Percentiles rank a stretch among this genome's conserved stretches.
Conservation (phyloP, 345 rosid species). For the Brassica cretica region DNA sequence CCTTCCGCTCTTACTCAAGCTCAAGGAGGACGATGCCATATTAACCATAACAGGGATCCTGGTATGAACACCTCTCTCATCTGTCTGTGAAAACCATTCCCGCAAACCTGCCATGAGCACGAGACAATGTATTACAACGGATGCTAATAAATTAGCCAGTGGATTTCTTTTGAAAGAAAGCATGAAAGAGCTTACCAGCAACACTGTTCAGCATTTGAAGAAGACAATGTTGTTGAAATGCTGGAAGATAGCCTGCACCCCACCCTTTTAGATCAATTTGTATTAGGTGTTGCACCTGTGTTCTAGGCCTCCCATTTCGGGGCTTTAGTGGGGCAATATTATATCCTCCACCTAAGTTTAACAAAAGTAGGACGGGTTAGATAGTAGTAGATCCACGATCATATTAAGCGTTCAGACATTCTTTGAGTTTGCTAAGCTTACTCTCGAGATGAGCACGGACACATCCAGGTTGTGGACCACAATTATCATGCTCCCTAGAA, state of each 20-base stretch:
- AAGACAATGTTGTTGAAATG: constrained; percentile 97
- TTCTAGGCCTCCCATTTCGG: constrained; percentile 83
- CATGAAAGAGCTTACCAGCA: constrained; percentile 62
- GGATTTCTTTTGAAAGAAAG: not conserved
- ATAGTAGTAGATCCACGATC: not conserved
- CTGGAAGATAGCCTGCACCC: constrained; percentile 85
- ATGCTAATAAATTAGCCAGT: not conserved
- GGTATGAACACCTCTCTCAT: constrained; percentile 89
- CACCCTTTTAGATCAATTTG: constrained; percentile 99
- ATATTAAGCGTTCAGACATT: constrained; percentile 4
- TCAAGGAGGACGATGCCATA: constrained; percentile 77
- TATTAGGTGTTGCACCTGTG: constrained; percentile 95
- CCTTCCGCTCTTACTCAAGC: constrained; percentile 58
- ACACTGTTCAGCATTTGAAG: constrained; percentile 98
- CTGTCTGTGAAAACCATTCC: constrained; percentile 96
- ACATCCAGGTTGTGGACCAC: constrained; percentile 93
- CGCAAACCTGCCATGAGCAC: constrained; percentile 67
- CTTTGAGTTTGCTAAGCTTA: constrained; percentile 42
- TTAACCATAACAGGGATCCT: constrained; percentile 96
- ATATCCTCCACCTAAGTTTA: constrained; percentile 83
- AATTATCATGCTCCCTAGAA: constrained; percentile 95
- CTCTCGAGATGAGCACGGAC: constrained; percentile 99
- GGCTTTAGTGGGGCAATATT: constrained; percentile 86
- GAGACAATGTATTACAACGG: constrained; percentile 3
- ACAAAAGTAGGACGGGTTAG: constrained; percentile 21